These are phyloP conservation scores for Fusarium phyllophilum DNA, from an alignment of 2,329 filamentous ascomycete species.

Conservation along the genomic window DNA sequence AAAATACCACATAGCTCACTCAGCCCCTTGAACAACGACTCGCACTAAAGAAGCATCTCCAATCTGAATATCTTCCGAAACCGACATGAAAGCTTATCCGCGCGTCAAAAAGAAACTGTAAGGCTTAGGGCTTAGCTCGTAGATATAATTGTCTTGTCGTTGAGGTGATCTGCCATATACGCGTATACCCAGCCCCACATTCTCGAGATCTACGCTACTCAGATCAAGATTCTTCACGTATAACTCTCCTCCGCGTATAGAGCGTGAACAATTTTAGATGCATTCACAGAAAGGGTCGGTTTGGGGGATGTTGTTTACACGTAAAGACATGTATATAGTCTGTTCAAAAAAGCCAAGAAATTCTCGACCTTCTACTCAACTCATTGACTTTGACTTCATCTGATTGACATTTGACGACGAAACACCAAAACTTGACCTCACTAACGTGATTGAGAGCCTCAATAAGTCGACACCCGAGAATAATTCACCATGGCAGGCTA, in stretches of 20 bases:
- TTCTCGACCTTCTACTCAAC: neutral
- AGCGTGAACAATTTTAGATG: neutral
- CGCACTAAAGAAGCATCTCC: neutral
- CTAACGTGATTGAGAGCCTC: neutral
- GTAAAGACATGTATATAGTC: constrained; percentile 32
- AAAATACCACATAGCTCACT: neutral
- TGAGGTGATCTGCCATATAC: constrained; percentile 9
- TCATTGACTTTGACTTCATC: neutral
- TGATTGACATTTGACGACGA: neutral
- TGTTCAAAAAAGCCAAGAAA: neutral
- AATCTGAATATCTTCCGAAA: neutral
- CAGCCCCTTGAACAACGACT: neutral
- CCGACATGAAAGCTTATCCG: neutral
- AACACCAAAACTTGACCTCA: neutral
- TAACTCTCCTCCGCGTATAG: constrained; percentile 28
- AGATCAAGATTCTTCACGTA: constrained; percentile 5
- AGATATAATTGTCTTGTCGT: neutral
- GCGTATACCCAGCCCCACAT: constrained; percentile 24
- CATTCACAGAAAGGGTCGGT: neutral
- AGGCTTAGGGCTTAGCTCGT: constrained; percentile 22
- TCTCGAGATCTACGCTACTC: neutral
- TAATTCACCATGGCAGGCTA: constrained; percentile 32
- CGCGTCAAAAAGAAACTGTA: constrained; percentile 7
- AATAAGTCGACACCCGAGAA: neutral
- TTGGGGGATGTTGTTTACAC: neutral